phyloP scores from a whole-genome alignment of 1,284 basidiomycete species.

The Malassezia dermatis region DNA sequence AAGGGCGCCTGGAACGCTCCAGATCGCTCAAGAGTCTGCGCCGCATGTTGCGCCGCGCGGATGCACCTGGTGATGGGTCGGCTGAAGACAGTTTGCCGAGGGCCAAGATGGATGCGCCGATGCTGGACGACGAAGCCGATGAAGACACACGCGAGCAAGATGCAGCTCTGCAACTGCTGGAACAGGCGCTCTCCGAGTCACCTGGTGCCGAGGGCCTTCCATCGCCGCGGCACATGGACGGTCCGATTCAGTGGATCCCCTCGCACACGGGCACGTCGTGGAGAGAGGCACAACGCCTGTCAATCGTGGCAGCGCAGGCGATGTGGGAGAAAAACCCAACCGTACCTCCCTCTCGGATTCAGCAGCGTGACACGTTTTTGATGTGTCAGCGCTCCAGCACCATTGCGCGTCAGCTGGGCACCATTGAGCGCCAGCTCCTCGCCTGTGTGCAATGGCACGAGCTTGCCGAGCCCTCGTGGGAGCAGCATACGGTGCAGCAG shows the following conservation, averaged over 20 bases:
- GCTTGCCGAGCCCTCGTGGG: constrained; percentile 11
- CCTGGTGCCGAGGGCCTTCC: background rate
- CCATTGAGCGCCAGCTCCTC: constrained; percentile 9
- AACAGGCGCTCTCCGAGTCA: background rate
- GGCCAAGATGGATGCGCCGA: background rate
- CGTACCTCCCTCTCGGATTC: background rate
- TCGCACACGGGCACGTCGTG: constrained; percentile 6
- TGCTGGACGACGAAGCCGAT: background rate
- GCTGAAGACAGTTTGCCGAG: background rate
- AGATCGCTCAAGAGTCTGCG: background rate
- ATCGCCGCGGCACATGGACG: constrained; percentile 1
- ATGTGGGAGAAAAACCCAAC: background rate
- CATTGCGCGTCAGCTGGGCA: constrained; percentile 12
- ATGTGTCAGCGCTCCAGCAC: constrained; percentile 10
- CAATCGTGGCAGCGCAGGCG: background rate
- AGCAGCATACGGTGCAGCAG: constrained; percentile 12
- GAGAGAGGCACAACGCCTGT: constrained; percentile 14
- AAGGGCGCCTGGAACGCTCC: background rate
- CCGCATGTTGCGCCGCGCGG: background rate
- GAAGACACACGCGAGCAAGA: background rate
- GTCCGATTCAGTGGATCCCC: constrained; percentile 17
- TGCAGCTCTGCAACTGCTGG: constrained; percentile 8
- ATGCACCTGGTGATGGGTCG: background rate
- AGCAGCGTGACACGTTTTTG: constrained; percentile 5
- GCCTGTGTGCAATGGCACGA: constrained; percentile 3